Conservation (phyloP, 257 asterid genomes). For the Gentiana dahurica region DNA sequence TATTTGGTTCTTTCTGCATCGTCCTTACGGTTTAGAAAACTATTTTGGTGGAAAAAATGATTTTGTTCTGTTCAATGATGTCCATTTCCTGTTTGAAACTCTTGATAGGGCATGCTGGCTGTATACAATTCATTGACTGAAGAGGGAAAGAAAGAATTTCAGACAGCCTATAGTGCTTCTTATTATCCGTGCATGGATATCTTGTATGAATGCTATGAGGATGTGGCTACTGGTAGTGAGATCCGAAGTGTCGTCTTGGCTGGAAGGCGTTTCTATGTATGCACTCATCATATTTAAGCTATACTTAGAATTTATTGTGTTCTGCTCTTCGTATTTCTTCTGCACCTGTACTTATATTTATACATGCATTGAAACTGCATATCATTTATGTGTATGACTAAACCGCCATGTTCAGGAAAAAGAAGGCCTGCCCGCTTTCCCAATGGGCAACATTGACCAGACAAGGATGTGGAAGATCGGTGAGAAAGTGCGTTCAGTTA, state of each 20-base stretch:
- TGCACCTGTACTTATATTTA: not conserved
- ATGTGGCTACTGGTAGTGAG: slow-evolving; percentile 91
- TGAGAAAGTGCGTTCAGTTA: slow-evolving; percentile 57
- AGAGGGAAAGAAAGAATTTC: slow-evolving; percentile 76
- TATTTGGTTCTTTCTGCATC: not conserved
- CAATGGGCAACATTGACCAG: slow-evolving; percentile 87
- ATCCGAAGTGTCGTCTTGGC: slow-evolving; percentile 94
- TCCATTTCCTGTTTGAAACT: slow-evolving; percentile 1
- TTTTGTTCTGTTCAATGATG: not conserved
- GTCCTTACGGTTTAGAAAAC: not conserved
- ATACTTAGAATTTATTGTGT: too few species aligned
- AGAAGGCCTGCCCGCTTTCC: slow-evolving; percentile 63
- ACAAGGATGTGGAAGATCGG: slow-evolving; percentile 93
- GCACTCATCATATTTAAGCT: slow-evolving; percentile 2
- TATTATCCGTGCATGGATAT: slow-evolving; percentile 98
- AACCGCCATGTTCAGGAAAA: slow-evolving; percentile 35
- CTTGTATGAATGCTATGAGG: slow-evolving; percentile 91
- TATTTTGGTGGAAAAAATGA: not conserved
- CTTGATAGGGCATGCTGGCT: slow-evolving; percentile 80
- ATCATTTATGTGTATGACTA: not conserved
- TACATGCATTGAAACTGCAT: not conserved
- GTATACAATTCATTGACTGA: slow-evolving; percentile 67
- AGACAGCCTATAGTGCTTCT: slow-evolving; percentile 82
- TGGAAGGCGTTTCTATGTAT: slow-evolving; percentile 88
- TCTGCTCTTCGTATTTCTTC: not conserved